Evolutionary conservation across 495 filamentous ascomycete genomes (phyloP).

Genomic region (Lepraria neglecta): DNA sequence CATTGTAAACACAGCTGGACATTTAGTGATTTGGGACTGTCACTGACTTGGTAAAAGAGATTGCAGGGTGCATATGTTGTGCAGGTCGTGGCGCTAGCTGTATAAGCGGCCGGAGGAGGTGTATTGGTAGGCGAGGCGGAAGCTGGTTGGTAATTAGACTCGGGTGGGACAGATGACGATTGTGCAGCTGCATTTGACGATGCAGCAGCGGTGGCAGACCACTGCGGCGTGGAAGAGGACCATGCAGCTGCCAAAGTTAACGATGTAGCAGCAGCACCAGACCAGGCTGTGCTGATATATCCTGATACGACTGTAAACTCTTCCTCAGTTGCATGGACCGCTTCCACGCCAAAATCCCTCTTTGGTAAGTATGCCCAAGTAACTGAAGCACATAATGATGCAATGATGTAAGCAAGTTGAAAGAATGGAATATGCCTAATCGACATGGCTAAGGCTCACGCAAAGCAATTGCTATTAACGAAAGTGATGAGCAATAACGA

Average conservation of each 20-base stretch:
- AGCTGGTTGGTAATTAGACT: background rate
- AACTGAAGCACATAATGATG: background rate
- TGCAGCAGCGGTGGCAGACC: background rate
- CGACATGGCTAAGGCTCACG: background rate
- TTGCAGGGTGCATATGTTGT: slow-evolving; percentile 7
- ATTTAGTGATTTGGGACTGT: no score
- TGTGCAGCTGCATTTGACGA: background rate
- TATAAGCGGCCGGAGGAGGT: background rate
- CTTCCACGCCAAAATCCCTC: background rate
- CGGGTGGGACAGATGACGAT: background rate
- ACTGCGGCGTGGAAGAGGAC: background rate
- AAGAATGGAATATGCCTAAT: background rate
- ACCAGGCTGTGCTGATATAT: no score
- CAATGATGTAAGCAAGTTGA: background rate
- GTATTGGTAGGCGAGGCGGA: background rate
- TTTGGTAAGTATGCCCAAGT: slow-evolving; percentile 4
- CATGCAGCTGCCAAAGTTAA: background rate
- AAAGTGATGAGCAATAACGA: slow-evolving; percentile 9
- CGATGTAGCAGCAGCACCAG: background rate
- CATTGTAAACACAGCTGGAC: background rate
- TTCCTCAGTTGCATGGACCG: no score
- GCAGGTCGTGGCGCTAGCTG: background rate
- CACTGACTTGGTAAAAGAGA: slow-evolving; percentile 10
- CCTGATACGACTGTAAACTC: background rate
- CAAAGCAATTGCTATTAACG: background rate